phyloP scores from a whole-genome alignment of 1,139 yeast genomes.

The Williopsis jadinii region DNA sequence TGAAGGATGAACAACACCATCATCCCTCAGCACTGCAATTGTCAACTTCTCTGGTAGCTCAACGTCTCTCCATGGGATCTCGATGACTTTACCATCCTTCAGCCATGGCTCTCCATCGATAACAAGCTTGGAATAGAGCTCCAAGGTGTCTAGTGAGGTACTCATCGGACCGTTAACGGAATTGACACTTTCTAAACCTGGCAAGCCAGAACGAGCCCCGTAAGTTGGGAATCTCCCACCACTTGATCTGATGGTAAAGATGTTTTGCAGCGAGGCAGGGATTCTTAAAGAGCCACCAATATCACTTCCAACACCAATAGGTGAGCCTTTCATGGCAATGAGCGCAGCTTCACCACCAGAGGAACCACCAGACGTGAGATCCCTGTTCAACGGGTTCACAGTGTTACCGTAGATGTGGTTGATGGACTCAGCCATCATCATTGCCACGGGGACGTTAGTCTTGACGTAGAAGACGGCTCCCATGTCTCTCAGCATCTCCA shows the following conservation, averaged over 20 bases:
- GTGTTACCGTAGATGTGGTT: slow-evolving; percentile 42
- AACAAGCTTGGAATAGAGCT: slow-evolving; percentile 48
- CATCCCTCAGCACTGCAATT: slow-evolving; percentile 40
- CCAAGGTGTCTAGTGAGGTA: slow-evolving; percentile 57
- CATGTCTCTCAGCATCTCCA: slow-evolving; percentile 31
- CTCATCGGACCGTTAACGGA: slow-evolving; percentile 56
- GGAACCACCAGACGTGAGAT: slow-evolving; percentile 43
- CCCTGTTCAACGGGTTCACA: slow-evolving; percentile 36
- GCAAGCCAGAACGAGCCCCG: slow-evolving; percentile 47
- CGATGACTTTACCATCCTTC: slow-evolving; percentile 46
- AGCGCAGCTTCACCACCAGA: slow-evolving; percentile 50
- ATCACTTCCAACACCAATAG: slow-evolving; percentile 55
- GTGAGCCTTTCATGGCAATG: slow-evolving; percentile 46
- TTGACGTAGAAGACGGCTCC: slow-evolving; percentile 54
- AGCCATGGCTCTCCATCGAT: slow-evolving; percentile 28
- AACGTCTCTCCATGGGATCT: slow-evolving; percentile 56
- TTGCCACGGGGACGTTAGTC: slow-evolving; percentile 51
- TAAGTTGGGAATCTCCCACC: slow-evolving; percentile 43
- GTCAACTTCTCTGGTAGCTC: slow-evolving; percentile 37
- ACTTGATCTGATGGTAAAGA: slow-evolving; percentile 51
- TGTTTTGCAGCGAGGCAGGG: slow-evolving; percentile 48
- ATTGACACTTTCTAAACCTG: slow-evolving; percentile 50
- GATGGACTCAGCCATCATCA: slow-evolving; percentile 42
- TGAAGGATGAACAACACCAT: slow-evolving; percentile 41
- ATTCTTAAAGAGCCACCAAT: slow-evolving; percentile 58